Percentiles rank a stretch among this genome's conserved stretches.
phyloP scores from a whole-genome alignment of 176 grass and related monocot genomes.

The Eragrostis curvula region DNA sequence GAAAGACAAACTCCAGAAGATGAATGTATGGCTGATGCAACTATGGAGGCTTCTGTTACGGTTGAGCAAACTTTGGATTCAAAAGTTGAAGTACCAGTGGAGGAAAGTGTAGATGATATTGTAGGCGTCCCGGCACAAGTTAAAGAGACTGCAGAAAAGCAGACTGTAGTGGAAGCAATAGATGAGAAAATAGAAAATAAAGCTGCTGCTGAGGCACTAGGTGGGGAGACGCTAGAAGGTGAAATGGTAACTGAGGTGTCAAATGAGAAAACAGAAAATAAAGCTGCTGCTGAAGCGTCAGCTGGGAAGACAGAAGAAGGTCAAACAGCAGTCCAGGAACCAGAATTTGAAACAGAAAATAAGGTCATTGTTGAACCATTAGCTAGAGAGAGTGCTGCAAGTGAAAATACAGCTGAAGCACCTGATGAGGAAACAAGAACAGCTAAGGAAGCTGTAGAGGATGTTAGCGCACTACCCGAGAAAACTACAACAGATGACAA shows the following conservation, averaged over 20 bases:
- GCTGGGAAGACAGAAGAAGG: conserved; percentile 5
- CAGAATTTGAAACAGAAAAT: not conserved
- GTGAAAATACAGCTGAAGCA: conserved; percentile 16
- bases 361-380: conserved; percentile 26
- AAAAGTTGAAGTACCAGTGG: not conserved
- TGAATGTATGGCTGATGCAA: conserved; percentile 26
- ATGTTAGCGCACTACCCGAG: not conserved
- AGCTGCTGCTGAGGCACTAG: conserved; percentile 20
- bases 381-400: not conserved
- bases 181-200: conserved; percentile 18
- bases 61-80: conserved; percentile 21
- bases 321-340: conserved; percentile 12
- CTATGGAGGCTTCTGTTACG: not conserved
- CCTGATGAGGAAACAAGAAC: not conserved
- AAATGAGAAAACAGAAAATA: conserved; percentile 10
- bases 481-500: not conserved
- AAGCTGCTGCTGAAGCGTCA: conserved; percentile 22
- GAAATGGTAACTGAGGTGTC: not conserved
- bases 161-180: conserved; percentile 16
- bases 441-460: conserved; percentile 13
- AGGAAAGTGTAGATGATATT: conserved; percentile 29
- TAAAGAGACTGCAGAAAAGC: conserved; percentile 17
- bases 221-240: conserved; percentile 1
- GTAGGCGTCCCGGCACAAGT: not conserved
- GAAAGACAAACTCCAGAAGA: conserved; percentile 24